Evolutionary conservation across 176 grass and related monocot genomes (phyloP), one percentile per base, ranked within the genome.

Genomic region (Cenchrus fungigraminus): DNA sequence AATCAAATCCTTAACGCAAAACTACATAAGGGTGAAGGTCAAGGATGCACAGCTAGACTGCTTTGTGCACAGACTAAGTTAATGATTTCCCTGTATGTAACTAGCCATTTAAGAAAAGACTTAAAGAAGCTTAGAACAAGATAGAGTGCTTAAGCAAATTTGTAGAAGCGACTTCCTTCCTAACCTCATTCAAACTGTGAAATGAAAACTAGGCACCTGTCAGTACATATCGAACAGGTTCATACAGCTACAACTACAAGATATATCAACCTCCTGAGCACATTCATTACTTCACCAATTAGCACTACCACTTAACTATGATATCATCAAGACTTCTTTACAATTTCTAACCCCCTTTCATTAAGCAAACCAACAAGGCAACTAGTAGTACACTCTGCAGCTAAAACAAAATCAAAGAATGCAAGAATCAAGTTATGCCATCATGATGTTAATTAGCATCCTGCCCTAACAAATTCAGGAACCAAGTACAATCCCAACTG

Each of bases 341-440:
- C n/a, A 47, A 1, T 57, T 45, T 65, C 12, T 47, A 53, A 43
- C 57, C 65, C 73, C 8, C 58, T 56, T 25, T 22, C 17, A 73
- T 55, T 47, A 45, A 47, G 6, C 32, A 46, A 16, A 77, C 54
- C 71, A 76, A 76, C 51, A 81, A 61, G 7, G 43, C 43, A 44
- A 44, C 25, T 25, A 25, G 25, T 59, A 58, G 9, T 15, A 73
- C 49, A 57, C 29, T 32, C 8, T 79, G n/a, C 31, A 16, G 29
- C 68, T 83, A 16, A 79, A 66, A 29, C 43, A 66, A 47, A 66
- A 79, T 19, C 37, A 40, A 82, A 42, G 17, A 64, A 81, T 76
- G 63, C 51, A 74, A 85, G 47, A 29, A 71, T 56, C 64, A 61
- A 46, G 46, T 6, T 52, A 42, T 17, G 60, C 19, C 65, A 71